Percentiles rank a stretch among this genome's conserved stretches.
Evolutionary conservation across 257 asterid species (phyloP).

Genomic region (Petunia secreta): DNA sequence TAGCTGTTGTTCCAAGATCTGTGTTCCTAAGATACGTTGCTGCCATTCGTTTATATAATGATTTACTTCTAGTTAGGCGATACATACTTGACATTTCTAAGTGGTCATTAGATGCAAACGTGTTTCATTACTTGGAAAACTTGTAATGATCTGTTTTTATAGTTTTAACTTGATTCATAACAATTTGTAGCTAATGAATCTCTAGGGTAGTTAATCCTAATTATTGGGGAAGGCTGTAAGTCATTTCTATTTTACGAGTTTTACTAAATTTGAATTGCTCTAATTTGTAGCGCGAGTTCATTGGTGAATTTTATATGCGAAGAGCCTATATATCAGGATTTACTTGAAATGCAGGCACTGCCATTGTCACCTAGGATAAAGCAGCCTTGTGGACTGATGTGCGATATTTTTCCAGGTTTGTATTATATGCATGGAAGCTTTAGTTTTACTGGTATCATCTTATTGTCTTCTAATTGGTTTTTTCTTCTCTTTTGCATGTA

Average conservation of each 20-base stretch:
- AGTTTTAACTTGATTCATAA: too few relatives aligned
- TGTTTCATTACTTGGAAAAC: too few relatives aligned
- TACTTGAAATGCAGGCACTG: slow-evolving; percentile 99
- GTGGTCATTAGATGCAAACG: not conserved
- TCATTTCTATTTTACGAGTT: not conserved
- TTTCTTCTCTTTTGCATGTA: slow-evolving; percentile 14
- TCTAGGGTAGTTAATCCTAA: not conserved
- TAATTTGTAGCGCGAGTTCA: slow-evolving; percentile 81
- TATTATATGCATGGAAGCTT: slow-evolving; percentile 8
- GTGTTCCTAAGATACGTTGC: not conserved
- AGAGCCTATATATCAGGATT: slow-evolving; percentile 91
- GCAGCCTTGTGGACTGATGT: slow-evolving; percentile 99
- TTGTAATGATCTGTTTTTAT: too few relatives aligned
- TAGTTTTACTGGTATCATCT: slow-evolving; percentile 18
- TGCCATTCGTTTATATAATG: not conserved
- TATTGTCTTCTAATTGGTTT: slow-evolving; percentile 25
- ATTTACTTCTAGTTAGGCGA: not conserved
- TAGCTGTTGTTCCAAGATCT: not conserved
- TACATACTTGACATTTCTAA: not conserved
- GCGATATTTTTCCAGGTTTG: slow-evolving; percentile 91
- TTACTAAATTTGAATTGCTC: slow-evolving; percentile 26
- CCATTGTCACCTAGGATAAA: slow-evolving; percentile 88
- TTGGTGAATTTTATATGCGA: slow-evolving; percentile 90
- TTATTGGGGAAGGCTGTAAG: not conserved
- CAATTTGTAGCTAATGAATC: too few relatives aligned